Conservation (phyloP, 1,139 yeast genomes). For the Diutina catenulata region DNA sequence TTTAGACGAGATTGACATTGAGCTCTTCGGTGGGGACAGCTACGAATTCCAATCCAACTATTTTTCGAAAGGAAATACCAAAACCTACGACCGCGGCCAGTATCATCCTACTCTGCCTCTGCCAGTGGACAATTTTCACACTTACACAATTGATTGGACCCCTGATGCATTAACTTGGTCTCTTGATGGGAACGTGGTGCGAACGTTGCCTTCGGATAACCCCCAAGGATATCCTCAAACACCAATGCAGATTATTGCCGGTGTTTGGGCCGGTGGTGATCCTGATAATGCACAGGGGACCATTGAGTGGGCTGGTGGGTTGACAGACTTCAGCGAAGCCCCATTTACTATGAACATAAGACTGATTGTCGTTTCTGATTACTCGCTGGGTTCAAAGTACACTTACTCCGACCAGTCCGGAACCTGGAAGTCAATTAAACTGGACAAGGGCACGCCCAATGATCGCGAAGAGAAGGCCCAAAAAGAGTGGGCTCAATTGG, state of each 20-base stretch:
- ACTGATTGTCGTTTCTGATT: slow-evolving; percentile 55
- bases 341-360: slow-evolving; percentile 64
- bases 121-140: slow-evolving; percentile 46
- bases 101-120: slow-evolving; percentile 44
- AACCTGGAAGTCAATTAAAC: slow-evolving; percentile 52
- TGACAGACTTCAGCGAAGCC: slow-evolving; percentile 49
- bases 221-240: slow-evolving; percentile 64
- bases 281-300: slow-evolving; percentile 55
- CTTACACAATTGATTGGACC: slow-evolving; percentile 79
- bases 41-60: slow-evolving; percentile 67
- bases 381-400: slow-evolving; percentile 67
- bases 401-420: slow-evolving; percentile 31
- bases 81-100: slow-evolving; percentile 70
- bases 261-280: slow-evolving; percentile 80
- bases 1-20: slow-evolving; percentile 77
- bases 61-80: slow-evolving; percentile 69
- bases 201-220: slow-evolving; percentile 41
- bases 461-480: slow-evolving; percentile 8
- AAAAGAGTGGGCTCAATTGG: slow-evolving; percentile 21
- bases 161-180: slow-evolving; percentile 47
- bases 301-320: slow-evolving; percentile 79
- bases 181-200: slow-evolving; percentile 47
- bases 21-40: slow-evolving; percentile 3
- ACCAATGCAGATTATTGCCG: slow-evolving; percentile 62
- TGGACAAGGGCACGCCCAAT: slow-evolving; percentile 39